Conservation (phyloP, 345 rosid species). For the Jatropha curcas region DNA sequence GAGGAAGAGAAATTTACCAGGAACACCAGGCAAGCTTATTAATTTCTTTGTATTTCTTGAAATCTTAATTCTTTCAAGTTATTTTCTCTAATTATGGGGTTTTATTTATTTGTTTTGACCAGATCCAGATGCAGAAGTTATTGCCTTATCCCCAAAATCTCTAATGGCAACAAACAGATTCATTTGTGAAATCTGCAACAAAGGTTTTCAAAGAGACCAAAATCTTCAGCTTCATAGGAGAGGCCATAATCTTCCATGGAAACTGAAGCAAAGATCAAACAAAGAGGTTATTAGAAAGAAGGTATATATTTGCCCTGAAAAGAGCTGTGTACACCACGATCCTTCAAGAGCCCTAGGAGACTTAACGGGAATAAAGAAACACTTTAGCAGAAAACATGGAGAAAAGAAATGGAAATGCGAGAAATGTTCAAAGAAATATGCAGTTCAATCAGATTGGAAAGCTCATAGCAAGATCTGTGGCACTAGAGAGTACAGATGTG, state of each 20-base stretch:
- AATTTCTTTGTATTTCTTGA: neutral
- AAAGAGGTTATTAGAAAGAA: constrained; percentile 45
- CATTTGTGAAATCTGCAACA: constrained; percentile 54
- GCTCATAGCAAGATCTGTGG: constrained; percentile 59
- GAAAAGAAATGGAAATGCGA: constrained; percentile 66
- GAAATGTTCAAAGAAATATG: constrained; percentile 60
- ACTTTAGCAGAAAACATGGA: constrained; percentile 55
- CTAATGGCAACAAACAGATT: constrained; percentile 56
- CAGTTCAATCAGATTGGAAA: constrained; percentile 62
- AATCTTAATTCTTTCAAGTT: neutral
- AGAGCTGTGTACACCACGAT: constrained; percentile 54
- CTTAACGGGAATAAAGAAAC: constrained; percentile 57
- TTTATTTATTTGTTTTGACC: constrained; percentile 4
- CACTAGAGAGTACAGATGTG: constrained; percentile 56
- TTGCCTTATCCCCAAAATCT: constrained; percentile 51
- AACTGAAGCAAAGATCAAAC: constrained; percentile 49
- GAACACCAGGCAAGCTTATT: constrained; percentile 62
- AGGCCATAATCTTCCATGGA: constrained; percentile 62
- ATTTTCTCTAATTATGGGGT: neutral
- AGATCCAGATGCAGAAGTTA: constrained; percentile 57
- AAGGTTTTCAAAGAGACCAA: constrained; percentile 59
- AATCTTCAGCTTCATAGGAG: constrained; percentile 57
- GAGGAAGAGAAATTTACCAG: constrained; percentile 68
- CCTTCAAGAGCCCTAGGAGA: constrained; percentile 54
- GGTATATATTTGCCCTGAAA: constrained; percentile 56